Evolutionary conservation across 495 filamentous ascomycete genomes (phyloP).

Genomic region (Patellaria atrata): DNA sequence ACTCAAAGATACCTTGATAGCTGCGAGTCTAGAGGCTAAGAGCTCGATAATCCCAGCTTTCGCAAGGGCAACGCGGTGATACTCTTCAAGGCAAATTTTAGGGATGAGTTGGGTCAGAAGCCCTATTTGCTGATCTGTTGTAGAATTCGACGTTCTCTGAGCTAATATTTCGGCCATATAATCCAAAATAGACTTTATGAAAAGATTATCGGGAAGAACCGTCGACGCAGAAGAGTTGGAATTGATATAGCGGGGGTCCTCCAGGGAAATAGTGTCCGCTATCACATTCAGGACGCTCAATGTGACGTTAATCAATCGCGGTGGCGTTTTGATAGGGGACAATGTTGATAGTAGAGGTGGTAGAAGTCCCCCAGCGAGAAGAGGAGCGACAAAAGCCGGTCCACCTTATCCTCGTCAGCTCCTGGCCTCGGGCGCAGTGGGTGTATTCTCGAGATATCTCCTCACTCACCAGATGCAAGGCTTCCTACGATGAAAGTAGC

Average conservation of each 20-base stretch:
- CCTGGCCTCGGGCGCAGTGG: neutral
- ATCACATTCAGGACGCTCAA: slow-evolving; percentile 62
- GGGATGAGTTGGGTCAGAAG: slow-evolving; percentile 53
- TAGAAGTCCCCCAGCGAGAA: slow-evolving; percentile 52
- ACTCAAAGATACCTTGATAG: slow-evolving; percentile 45
- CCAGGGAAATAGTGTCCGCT: slow-evolving; percentile 37
- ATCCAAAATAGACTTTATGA: slow-evolving; percentile 41
- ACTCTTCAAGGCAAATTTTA: slow-evolving; percentile 51
- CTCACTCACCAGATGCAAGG: slow-evolving; percentile 60
- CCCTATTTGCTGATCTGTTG: slow-evolving; percentile 51
- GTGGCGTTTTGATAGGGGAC: slow-evolving; percentile 47
- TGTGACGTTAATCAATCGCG: slow-evolving; percentile 52
- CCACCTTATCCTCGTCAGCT: slow-evolving; percentile 45
- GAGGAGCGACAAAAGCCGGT: slow-evolving; percentile 56
- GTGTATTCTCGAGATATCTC: neutral
- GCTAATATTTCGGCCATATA: slow-evolving; percentile 48
- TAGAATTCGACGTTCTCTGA: slow-evolving; percentile 35
- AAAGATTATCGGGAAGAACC: slow-evolving; percentile 46
- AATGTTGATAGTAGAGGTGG: slow-evolving; percentile 52
- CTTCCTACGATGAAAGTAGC: slow-evolving; percentile 68
- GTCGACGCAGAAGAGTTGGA: slow-evolving; percentile 4
- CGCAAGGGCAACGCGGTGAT: slow-evolving; percentile 54
- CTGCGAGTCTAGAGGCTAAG: slow-evolving; percentile 60
- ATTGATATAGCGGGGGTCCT: slow-evolving; percentile 30
- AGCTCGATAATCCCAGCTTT: slow-evolving; percentile 62